These are phyloP conservation scores for Tetratostichococcus sp. DNA, from an alignment of 139 green algal species.

Conservation along the genomic window DNA sequence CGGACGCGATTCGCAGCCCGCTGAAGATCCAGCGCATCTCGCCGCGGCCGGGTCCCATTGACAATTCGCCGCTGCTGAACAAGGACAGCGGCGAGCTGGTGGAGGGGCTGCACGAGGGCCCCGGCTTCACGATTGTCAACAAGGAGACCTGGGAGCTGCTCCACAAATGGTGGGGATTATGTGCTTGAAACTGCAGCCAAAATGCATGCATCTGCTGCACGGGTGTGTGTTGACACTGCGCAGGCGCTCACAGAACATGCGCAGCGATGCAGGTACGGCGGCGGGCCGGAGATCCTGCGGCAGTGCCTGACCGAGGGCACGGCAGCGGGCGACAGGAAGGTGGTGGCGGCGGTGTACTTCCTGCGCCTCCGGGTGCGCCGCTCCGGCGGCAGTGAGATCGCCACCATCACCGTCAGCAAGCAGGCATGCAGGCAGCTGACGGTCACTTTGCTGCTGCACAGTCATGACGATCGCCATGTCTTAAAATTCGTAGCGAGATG, in stretches of 20 bases:
- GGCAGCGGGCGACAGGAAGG: slow-evolving; percentile 4
- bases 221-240: too few species aligned
- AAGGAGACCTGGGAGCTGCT: slow-evolving; percentile 46
- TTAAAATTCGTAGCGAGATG: too few species aligned
- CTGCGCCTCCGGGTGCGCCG: slow-evolving; percentile 29
- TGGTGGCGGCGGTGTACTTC: slow-evolving; percentile 22
- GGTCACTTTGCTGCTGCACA: too few species aligned
- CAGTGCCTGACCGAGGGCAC: slow-evolving; percentile 15
- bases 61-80: neutral
- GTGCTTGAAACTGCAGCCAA: too few species aligned
- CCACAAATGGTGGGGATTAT: slow-evolving; percentile 36
- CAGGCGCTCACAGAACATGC: too few species aligned
- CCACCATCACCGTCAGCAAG: neutral
- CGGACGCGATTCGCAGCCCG: neutral
- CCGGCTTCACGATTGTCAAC: slow-evolving; percentile 34
- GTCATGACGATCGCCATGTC: too few species aligned
- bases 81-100: neutral
- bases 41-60: neutral
- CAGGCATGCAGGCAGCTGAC: neutral
- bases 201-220: too few species aligned
- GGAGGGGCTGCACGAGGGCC: neutral
- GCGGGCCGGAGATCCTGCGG: slow-evolving; percentile 33
- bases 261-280: slow-evolving; percentile 40
- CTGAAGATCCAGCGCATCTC: neutral
- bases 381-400: neutral